These are phyloP conservation scores for Gonapodya sp. DNA, from an alignment of 192 early-diverging fungal species.

Conservation along the genomic window DNA sequence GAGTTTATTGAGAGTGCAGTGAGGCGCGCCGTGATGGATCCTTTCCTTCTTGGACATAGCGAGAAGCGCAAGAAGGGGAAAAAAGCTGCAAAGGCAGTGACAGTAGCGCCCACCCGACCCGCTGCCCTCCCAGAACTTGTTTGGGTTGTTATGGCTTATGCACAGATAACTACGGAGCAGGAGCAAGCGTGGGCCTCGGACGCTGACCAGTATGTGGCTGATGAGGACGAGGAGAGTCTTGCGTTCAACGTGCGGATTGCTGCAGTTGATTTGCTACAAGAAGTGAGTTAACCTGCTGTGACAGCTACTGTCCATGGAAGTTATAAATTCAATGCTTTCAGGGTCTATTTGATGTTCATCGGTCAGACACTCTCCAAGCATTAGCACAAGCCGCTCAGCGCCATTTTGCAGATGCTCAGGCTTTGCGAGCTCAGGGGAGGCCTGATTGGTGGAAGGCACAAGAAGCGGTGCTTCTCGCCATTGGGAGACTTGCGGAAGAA, in stretches of 20 bases:
- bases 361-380: constrained; percentile 38
- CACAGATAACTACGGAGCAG: constrained; percentile 64
- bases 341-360: constrained; percentile 45
- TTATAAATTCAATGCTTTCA: constrained; percentile 19
- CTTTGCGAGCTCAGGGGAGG: constrained; percentile 36
- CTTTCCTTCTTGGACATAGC: neutral
- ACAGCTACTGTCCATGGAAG: constrained; percentile 21
- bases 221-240: constrained; percentile 80
- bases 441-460: constrained; percentile 75
- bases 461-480: constrained; percentile 69
- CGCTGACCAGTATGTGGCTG: constrained; percentile 79
- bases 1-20: constrained; percentile 55
- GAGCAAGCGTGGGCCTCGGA: constrained; percentile 73
- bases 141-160: constrained; percentile 50
- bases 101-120: neutral
- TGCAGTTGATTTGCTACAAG: constrained; percentile 58
- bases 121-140: constrained; percentile 30
- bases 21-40: constrained; percentile 24
- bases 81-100: neutral
- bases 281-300: neutral
- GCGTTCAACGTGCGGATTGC: constrained; percentile 81
- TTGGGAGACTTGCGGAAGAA: constrained; percentile 55
- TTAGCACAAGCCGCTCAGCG: constrained; percentile 39
- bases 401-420: constrained; percentile 39
- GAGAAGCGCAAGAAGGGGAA: neutral